A percentile compares a stretch with the other conserved stretches of the same genome.
phyloP scores from a whole-genome alignment of 192 early-diverging fungal genomes.

The Umbelopsis vinacea region DNA sequence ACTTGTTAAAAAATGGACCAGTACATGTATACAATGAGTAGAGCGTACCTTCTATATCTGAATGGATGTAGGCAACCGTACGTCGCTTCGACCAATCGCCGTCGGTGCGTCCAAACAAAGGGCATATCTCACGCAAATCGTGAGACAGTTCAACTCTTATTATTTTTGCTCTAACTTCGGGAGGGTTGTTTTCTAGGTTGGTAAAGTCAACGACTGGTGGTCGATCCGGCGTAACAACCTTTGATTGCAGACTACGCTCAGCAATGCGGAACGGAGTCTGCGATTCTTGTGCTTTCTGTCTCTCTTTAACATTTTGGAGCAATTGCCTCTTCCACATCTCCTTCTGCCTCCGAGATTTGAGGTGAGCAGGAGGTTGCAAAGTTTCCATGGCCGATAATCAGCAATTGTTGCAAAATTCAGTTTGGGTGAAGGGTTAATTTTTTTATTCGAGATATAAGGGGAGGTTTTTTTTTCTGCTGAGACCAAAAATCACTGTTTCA shows the following conservation, averaged over 20 bases:
- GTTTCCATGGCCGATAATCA: constrained; percentile 1
- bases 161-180: constrained; percentile 5
- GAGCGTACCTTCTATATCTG: constrained; percentile 41
- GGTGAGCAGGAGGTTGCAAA: constrained; percentile 22
- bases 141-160: constrained; percentile 7
- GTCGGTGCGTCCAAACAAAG: constrained; percentile 23
- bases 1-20: background rate
- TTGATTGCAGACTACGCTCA: constrained; percentile 65
- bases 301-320: constrained; percentile 20
- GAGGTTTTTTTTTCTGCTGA: too few species aligned
- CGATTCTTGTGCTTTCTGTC: constrained; percentile 27
- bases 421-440: too few species aligned
- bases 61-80: constrained; percentile 39
- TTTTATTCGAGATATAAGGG: too few species aligned
- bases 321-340: constrained; percentile 32
- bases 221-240: constrained; percentile 55
- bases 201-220: constrained; percentile 61
- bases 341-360: constrained; percentile 36
- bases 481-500: too few species aligned
- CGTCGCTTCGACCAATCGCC: background rate
- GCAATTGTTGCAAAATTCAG: background rate
- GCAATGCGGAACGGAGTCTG: constrained; percentile 73
- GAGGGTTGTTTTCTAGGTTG: constrained; percentile 28
- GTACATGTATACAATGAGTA: background rate
- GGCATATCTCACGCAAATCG: constrained; percentile 18